Conservation (phyloP, 1,284 basidiomycete species). For the Sphagnurus paluster region DNA sequence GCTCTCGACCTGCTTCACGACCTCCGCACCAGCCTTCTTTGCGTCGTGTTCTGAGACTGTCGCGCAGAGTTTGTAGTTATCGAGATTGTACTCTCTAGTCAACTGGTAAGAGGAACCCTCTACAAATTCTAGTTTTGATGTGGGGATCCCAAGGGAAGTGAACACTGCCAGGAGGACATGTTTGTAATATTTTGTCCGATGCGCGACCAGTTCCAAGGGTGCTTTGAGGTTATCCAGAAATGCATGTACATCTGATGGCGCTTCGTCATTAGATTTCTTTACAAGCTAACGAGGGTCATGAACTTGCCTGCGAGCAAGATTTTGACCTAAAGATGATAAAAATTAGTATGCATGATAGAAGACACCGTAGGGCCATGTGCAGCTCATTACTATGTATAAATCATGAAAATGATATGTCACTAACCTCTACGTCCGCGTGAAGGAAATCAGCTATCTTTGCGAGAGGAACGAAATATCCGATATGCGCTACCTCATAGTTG, state of each 20-base stretch:
- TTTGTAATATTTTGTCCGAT: constrained; percentile 92
- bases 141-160: constrained; percentile 88
- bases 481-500: constrained; percentile 66
- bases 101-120: constrained; percentile 93
- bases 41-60: constrained; percentile 95
- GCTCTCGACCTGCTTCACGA: constrained; percentile 96
- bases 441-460: constrained; percentile 98
- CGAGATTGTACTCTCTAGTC: constrained; percentile 89
- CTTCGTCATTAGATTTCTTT: neutral
- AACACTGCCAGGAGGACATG: constrained; percentile 84
- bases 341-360: neutral
- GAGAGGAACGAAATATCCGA: constrained; percentile 96
- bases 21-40: constrained; percentile 98
- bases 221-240: constrained; percentile 99
- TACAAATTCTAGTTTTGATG: constrained; percentile 82
- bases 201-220: constrained; percentile 88
- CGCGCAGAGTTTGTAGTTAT: constrained; percentile 91
- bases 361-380: neutral
- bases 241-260: constrained; percentile 82
- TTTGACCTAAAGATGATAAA: constrained; percentile 59
- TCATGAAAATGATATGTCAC: constrained; percentile 10
- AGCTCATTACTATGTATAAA: no score
- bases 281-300: neutral
- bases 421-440: constrained; percentile 82
- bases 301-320: constrained; percentile 77